Evolutionary conservation across 192 early-diverging fungal genomes (phyloP).

Genomic region (Powellomyces hirtus): DNA sequence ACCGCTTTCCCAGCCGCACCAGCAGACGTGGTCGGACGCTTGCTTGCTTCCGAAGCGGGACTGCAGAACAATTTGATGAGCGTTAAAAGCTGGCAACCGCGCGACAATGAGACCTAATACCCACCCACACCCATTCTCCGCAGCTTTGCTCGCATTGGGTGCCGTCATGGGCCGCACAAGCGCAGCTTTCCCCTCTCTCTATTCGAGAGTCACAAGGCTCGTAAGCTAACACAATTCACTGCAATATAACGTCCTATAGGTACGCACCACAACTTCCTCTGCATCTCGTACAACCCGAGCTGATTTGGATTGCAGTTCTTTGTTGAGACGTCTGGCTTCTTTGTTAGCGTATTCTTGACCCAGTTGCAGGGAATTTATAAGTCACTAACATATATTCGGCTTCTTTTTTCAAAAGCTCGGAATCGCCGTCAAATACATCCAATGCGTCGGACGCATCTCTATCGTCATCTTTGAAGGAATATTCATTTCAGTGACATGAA

Average conservation of each 20-base stretch:
- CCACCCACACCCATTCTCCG: constrained; percentile 23
- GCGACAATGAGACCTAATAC: no score
- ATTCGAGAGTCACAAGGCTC: no score
- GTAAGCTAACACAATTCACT: no score
- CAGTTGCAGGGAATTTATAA: background rate
- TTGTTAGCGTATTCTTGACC: background rate
- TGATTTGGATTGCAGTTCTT: constrained; percentile 44
- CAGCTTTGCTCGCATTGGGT: constrained; percentile 28
- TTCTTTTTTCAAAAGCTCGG: constrained; percentile 44
- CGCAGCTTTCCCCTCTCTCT: constrained; percentile 51
- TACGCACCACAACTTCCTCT: constrained; percentile 40
- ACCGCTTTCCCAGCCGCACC: background rate
- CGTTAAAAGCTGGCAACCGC: no score
- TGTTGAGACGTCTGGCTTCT: constrained; percentile 38
- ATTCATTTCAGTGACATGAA: no score
- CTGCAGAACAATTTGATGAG: no score
- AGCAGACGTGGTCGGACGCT: background rate
- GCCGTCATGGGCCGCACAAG: constrained; percentile 39
- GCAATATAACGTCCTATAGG: background rate
- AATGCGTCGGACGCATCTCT: background rate
- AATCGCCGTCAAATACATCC: constrained; percentile 8
- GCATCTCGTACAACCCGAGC: constrained; percentile 40
- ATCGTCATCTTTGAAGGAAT: no score
- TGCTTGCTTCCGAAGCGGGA: background rate
- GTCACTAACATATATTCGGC: constrained; percentile 41